Base-by-base conservation (phyloP, 345 rosid genomes). In the Iberis pinnata region DNA sequence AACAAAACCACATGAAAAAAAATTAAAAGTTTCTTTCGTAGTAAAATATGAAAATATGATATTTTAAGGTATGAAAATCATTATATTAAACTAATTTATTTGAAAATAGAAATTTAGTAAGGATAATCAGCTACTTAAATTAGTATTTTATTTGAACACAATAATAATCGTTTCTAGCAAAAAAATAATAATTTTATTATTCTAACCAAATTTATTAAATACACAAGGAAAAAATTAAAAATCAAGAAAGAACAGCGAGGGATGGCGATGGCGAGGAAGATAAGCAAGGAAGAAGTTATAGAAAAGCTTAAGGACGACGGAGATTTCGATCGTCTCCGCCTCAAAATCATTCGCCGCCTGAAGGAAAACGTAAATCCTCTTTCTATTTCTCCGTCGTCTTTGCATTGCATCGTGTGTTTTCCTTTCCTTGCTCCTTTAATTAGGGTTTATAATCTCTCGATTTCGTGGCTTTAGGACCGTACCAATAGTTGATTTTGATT, bases 241-340 rank as follows among this genome's bases (percentile, higher is more conserved):
- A 22, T 22, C 25, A 29, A 9, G 33, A 29, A 7, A 7, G 10
- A 6, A 29, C 2, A 29, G 33, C 8, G 33, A 9, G 37, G 11
- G 42, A 50, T 38, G 55, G 61, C 40, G 49, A 60, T 51, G 65
- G 60, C 45, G 53, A 43, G 22, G 58, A 62, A 42, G 51, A 31
- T 78, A 18, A 75, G 71, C 69, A 86, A 82, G 64, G 96, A 79
- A 36, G 81, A 82, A 15, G 89, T 90, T 5, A 75, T 90, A 11
- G 65, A 74, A 15, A 86, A 84, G 67, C 85, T 89, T 31, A 90
- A 82, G 54, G 96, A 86, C 61, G 96, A 86, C 45, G 88, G 88
- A 9, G 86, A 81, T 61, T 84, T 84, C 49, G 94, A 84, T 68
- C 74, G 76, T 27, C 98, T 90, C 60, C 98, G 96, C 59, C 90